Base-by-base conservation (phyloP, 2,329 filamentous ascomycete genomes). In the Aureobasidium sp. region DNA sequence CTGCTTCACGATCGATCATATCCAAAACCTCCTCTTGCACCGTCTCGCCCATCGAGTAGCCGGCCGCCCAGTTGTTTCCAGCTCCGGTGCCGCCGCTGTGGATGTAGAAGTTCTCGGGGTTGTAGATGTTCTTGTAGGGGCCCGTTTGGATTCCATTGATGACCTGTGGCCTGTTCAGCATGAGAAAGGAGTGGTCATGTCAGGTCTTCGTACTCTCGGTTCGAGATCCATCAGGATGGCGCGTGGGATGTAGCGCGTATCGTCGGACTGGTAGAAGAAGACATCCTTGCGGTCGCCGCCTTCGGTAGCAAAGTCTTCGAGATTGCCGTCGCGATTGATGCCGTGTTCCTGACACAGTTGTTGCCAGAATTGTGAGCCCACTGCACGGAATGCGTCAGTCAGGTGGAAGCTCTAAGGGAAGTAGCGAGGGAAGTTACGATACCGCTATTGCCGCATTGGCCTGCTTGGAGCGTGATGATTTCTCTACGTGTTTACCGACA, bases 391-490 rank as follows among this genome's bases (percentile, higher is more conserved):
- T 15, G 13, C 36, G 48, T 79, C 66, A 80, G 75, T 59, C 10
- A 54, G 36, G 34, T 34, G 41, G 30, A 48, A 53, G 27, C 44
- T 15, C 30, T 11, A 16, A 21, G 1, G 1, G 1, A 21, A 21
- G 21, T 1, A 21, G 21, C 1, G 21, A 15, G 27, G 15, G 21
- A 9, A 32, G 15, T 61, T 15, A 37, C 89, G 90, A 81, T 74
- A 96, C 92, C 93, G 85, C 92, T 97, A 80, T 97, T 97, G 84
- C 93, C 94, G 83, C 94, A 97, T 78, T 97, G 94, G 83, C 94
- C 94, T 67, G 95, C 93, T 79, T 99, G 94, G 70, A 99, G 89
- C 65, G 95, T 99, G 77, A 99, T 99, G 71, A 99, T 99, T 84
- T 99, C 94, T 78, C 94, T 97, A 69, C 1, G 32, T 6, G 5